Conservation (phyloP, 371 early-diverging fungal species). For the Blyttiomyces sp. region DNA sequence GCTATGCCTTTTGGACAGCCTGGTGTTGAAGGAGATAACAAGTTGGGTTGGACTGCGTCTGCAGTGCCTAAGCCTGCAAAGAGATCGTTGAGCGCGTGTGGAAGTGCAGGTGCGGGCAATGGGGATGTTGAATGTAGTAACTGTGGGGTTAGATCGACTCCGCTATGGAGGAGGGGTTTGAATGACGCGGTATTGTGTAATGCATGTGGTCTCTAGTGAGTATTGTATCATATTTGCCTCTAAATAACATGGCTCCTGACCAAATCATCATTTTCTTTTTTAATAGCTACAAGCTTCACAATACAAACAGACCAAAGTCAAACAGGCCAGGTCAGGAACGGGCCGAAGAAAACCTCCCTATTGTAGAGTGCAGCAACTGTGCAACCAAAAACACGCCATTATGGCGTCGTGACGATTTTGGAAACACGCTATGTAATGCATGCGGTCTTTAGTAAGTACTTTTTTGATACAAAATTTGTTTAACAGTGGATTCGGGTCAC, state of each 20-base stretch:
- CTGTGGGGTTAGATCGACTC: slow-evolving; percentile 54
- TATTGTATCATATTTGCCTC: too few relatives aligned
- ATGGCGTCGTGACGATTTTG: slow-evolving; percentile 79
- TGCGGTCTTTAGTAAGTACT: slow-evolving; percentile 68
- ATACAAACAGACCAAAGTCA: too few relatives aligned
- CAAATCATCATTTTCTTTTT: too few relatives aligned
- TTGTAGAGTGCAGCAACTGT: slow-evolving; percentile 68
- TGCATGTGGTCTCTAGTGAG: slow-evolving; percentile 81
- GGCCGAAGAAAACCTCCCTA: neutral
- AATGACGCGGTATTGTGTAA: slow-evolving; percentile 54
- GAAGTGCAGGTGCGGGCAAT: neutral
- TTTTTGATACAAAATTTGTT: neutral
- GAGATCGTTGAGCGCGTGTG: too few relatives aligned
- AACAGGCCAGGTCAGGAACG: slow-evolving; percentile 48
- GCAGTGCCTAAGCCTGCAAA: too few relatives aligned
- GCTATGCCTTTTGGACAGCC: too few relatives aligned
- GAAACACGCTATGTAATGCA: slow-evolving; percentile 81
- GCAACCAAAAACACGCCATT: slow-evolving; percentile 78
- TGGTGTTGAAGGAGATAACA: too few relatives aligned
- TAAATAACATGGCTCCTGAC: too few relatives aligned
- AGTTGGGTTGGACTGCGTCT: too few relatives aligned
- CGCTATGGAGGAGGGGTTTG: slow-evolving; percentile 54
- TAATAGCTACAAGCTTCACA: too few relatives aligned
- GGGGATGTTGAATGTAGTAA: slow-evolving; percentile 41
- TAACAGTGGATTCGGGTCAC: neutral